Evolutionary conservation across 495 filamentous ascomycete species (phyloP).

Genomic region (Friedmanniomyces simplex): DNA sequence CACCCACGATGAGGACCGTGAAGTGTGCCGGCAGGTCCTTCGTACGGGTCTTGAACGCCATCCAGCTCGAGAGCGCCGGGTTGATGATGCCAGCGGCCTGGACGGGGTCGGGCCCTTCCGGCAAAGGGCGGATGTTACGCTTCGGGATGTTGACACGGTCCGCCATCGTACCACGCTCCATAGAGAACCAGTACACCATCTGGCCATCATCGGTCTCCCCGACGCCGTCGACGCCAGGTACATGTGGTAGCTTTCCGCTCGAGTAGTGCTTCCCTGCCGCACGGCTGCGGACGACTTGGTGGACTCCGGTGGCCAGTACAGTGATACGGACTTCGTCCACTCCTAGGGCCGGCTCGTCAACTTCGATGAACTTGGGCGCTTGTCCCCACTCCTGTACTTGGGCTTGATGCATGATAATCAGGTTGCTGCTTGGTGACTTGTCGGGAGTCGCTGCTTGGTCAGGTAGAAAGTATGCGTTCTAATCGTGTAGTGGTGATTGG

Average conservation of each 20-base stretch:
- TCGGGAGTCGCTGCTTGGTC: background rate
- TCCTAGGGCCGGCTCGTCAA: conserved; percentile 3
- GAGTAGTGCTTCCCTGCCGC: conserved; percentile 37
- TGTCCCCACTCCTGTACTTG: conserved; percentile 21
- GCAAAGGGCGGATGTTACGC: background rate
- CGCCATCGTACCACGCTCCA: conserved; percentile 13
- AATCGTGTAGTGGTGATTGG: background rate
- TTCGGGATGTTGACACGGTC: conserved; percentile 10
- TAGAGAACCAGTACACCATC: conserved; percentile 33
- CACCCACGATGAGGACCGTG: conserved; percentile 36
- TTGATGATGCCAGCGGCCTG: conserved; percentile 38
- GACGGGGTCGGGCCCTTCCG: conserved; percentile 27
- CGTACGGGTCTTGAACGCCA: conserved; percentile 32
- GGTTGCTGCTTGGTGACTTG: background rate
- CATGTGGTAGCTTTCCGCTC: conserved; percentile 29
- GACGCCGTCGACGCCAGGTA: conserved; percentile 22
- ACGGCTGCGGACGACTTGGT: conserved; percentile 36
- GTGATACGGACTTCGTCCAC: conserved; percentile 21
- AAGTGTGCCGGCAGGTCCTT: conserved; percentile 27
- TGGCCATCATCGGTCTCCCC: conserved; percentile 27
- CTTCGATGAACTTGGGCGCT: conserved; percentile 13
- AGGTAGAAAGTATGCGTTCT: background rate
- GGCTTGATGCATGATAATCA: conserved; percentile 21
- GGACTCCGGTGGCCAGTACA: conserved; percentile 32
- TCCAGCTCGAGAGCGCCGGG: conserved; percentile 37